Evolutionary conservation across 208 protist genomes (phyloP).

Genomic region (Porcisia hertigi): DNA sequence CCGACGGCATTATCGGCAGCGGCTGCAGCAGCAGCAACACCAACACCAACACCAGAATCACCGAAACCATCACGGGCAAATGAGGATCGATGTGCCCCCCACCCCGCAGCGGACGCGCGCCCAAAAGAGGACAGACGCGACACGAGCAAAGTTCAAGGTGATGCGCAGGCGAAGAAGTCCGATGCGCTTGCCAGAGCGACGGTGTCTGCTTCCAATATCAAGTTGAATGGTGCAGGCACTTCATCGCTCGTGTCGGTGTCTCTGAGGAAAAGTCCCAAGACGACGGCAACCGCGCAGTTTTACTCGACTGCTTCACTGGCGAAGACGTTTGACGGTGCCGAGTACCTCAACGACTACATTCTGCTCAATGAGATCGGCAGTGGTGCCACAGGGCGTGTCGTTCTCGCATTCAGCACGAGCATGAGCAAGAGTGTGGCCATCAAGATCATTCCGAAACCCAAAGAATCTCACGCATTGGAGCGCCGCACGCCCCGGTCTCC

Average conservation of each 20-base stretch:
- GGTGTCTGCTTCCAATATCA: neutral
- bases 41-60: neutral
- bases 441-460: slow-evolving; percentile 65
- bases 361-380: slow-evolving; percentile 72
- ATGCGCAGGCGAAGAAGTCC: neutral
- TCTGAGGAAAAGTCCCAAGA: neutral
- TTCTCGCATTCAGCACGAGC: slow-evolving; percentile 53
- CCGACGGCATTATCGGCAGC: neutral
- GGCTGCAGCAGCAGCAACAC: neutral
- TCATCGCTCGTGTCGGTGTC: neutral
- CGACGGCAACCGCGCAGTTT: slow-evolving; percentile 18
- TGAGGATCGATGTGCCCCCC: neutral
- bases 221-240: neutral
- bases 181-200: neutral
- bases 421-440: slow-evolving; percentile 64
- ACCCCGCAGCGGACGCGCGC: neutral
- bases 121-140: neutral
- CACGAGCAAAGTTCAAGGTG: neutral
- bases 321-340: slow-evolving; percentile 27
- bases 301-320: slow-evolving; percentile 31
- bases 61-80: neutral
- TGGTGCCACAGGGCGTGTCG: slow-evolving; percentile 69
- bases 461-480: slow-evolving; percentile 36
- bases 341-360: slow-evolving; percentile 78
- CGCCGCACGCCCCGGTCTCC: slow-evolving; percentile 5